phyloP scores from a whole-genome alignment of 202 grass and related monocot genomes.

The Bolboschoenoplectus hybrid region DNA sequence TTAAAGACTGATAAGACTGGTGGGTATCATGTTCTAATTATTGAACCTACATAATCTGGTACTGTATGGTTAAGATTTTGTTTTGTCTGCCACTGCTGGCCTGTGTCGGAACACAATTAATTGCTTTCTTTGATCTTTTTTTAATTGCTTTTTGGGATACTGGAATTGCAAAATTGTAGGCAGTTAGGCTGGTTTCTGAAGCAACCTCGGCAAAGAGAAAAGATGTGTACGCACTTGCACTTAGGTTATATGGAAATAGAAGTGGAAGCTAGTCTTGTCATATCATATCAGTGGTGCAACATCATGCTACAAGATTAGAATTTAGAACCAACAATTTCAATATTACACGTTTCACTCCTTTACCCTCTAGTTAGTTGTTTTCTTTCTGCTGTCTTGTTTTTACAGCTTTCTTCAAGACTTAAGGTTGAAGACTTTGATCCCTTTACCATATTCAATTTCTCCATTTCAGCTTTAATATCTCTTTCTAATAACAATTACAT shows the following conservation, averaged over 20 bases:
- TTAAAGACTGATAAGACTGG: not conserved
- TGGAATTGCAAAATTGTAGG: slow-evolving; percentile 54
- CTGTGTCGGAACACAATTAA: not conserved
- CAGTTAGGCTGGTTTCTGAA: slow-evolving; percentile 74
- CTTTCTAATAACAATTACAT: slow-evolving; percentile 12
- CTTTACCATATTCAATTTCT: not conserved
- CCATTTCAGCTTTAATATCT: slow-evolving; percentile 4
- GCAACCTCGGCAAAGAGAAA: slow-evolving; percentile 88
- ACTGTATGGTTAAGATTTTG: slow-evolving; percentile 16
- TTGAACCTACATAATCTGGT: slow-evolving; percentile 18
- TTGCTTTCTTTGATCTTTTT: not conserved
- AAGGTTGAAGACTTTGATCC: slow-evolving; percentile 15
- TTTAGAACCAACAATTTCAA: slow-evolving; percentile 11
- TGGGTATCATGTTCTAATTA: slow-evolving; percentile 8
- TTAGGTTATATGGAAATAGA: slow-evolving; percentile 73
- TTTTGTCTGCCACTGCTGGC: not conserved
- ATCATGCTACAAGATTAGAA: slow-evolving; percentile 23
- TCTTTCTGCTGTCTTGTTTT: slow-evolving; percentile 6
- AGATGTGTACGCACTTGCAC: slow-evolving; percentile 95
- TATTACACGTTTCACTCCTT: not conserved
- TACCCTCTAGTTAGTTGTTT: not conserved
- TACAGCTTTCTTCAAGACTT: slow-evolving; percentile 21
- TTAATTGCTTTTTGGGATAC: slow-evolving; percentile 31
- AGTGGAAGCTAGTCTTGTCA: slow-evolving; percentile 32
- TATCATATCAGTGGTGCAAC: slow-evolving; percentile 18